These are phyloP conservation scores for Coniochaeta sp. DNA, from an alignment of 2,329 filamentous ascomycete genomes.

Conservation along the genomic window DNA sequence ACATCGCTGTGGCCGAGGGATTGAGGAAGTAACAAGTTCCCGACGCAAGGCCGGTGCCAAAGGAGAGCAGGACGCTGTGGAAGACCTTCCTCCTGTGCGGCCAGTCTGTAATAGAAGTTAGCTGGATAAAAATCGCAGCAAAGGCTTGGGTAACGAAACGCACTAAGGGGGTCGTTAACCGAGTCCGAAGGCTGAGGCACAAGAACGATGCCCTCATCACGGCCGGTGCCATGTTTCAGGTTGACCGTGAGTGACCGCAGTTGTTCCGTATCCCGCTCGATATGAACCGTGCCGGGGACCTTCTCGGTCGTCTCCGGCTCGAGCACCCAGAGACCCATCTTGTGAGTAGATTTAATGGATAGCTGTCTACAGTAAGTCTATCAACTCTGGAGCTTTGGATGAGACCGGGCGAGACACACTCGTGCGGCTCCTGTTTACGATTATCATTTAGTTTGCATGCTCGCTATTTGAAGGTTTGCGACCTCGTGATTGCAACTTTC, in stretches of 20 bases:
- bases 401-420: too few relatives aligned
- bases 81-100: constrained; percentile 1
- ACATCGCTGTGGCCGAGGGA: constrained; percentile 1
- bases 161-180: neutral
- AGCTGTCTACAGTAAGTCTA: too few relatives aligned
- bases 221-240: too few relatives aligned
- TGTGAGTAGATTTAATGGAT: neutral
- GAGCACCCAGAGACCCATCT: constrained; percentile 10
- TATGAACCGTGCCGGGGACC: constrained; percentile 8
- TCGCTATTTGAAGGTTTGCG: too few relatives aligned
- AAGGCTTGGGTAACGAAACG: neutral
- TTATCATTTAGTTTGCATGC: too few relatives aligned
- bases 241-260: neutral
- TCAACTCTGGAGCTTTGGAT: too few relatives aligned
- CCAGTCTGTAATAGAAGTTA: constrained; percentile 2
- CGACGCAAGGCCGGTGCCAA: constrained; percentile 3
- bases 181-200: neutral
- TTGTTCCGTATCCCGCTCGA: constrained; percentile 7
- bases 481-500: too few relatives aligned
- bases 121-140: too few relatives aligned
- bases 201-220: too few relatives aligned
- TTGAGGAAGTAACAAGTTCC: constrained; percentile 6
- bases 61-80: constrained; percentile 2
- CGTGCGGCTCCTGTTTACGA: too few relatives aligned
- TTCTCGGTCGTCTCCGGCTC: constrained; percentile 7